Evolutionary conservation across 208 protist genomes (phyloP).

Genomic region (Trypanosoma cruzi): DNA sequence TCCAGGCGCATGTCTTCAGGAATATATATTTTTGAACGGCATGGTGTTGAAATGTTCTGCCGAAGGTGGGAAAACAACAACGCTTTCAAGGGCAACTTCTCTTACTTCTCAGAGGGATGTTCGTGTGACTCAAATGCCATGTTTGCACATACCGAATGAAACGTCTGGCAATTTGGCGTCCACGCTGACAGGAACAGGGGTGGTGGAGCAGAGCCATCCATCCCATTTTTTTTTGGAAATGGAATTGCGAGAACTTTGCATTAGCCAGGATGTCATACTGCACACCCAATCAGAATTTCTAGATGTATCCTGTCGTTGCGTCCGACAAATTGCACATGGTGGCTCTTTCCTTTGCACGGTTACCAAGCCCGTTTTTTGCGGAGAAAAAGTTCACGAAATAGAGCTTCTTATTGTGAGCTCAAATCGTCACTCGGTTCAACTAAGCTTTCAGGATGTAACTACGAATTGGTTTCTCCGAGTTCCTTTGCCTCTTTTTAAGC

Average conservation of each 20-base stretch:
- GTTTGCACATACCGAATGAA: background rate
- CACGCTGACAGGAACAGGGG: background rate
- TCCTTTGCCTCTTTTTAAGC: conserved; percentile 23
- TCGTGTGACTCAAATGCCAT: conserved; percentile 10
- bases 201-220: background rate
- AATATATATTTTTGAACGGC: conserved; percentile 16
- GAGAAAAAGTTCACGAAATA: conserved; percentile 52
- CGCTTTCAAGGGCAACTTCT: conserved; percentile 2
- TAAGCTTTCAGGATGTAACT: conserved; percentile 43
- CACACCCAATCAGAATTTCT: conserved; percentile 24
- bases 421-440: conserved; percentile 28
- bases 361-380: conserved; percentile 38
- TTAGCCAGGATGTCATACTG: conserved; percentile 12
- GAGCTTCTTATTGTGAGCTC: conserved; percentile 50
- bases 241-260: conserved; percentile 6
- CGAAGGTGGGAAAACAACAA: background rate
- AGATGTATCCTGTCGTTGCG: conserved; percentile 18
- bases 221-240: conserved; percentile 18
- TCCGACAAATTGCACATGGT: conserved; percentile 26
- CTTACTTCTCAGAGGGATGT: background rate
- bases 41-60: conserved; percentile 4
- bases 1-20: background rate
- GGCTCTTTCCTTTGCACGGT: conserved; percentile 29
- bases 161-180: background rate
- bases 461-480: conserved; percentile 28